Base-by-base conservation (phyloP, 306 rosid species). In the Hippophae gyantsensis region DNA sequence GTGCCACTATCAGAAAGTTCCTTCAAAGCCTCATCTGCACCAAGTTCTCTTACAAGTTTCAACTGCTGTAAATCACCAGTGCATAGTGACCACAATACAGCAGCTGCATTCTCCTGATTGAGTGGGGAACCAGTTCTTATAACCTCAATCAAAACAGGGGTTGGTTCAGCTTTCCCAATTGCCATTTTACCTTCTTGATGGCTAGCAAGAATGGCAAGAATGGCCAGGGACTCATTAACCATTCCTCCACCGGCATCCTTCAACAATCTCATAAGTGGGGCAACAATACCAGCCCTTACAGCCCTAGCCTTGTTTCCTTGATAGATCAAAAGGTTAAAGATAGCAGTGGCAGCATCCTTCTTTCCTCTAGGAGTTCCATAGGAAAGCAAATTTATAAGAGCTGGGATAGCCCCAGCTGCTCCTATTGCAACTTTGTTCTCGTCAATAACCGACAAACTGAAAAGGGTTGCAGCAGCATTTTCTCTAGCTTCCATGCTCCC, bases 401-500 rank as follows among this genome's bases (percentile, higher is more conserved):
- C 90, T 13, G 99, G 97, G 61, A 93, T 86, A 12, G 99, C 99
- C 77, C 99, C 95, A n/a, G 99, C 96, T 49, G 89, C 97, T 55
- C 99, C 99, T 48, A 93, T 88, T 13, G 85, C 79, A 54, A 86
- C 90, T 77, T 86, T 93, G 84, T 86, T 84, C 80, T 93, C 99
- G 26, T 93, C 99, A 18, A 93, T 59, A 10, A 86, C 97, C 0
- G 99, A 88, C 72, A 93, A 80, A 58, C 97, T 88, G 73, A 93
- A 93, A 67, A 93, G 97, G 44, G 99, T 88, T 11, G 99, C 99
- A 49, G 97, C 99, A 41, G 99, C 99, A 23, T 93, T 93, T 74
- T 88, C 99, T 79, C 99, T 82, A 60, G 97, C 97, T 64, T 93
- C 99, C 90, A 82, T 88, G 82, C 95, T 93, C 7, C 97, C 97